These are phyloP conservation scores for Casuarina cunninghamiana DNA, from an alignment of 306 rosid genomes.

Conservation along the genomic window DNA sequence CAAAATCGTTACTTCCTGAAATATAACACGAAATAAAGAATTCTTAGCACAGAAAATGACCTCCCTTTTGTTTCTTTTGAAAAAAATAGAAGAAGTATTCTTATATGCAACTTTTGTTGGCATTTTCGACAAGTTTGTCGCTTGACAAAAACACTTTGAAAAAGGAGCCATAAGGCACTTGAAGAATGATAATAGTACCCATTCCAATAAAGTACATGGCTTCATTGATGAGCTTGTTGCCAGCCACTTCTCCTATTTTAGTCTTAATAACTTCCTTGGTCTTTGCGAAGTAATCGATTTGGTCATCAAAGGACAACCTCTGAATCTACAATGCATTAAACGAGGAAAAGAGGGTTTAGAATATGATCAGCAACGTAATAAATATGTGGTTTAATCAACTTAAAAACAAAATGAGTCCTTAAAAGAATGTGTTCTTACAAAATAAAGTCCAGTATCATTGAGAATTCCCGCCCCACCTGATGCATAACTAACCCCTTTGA, in stretches of 20 bases:
- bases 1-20: conserved; percentile 87
- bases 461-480: conserved; percentile 96
- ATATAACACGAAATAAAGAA: background rate
- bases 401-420: background rate
- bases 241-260: conserved; percentile 51
- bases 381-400: background rate
- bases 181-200: conserved; percentile 34
- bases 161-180: background rate
- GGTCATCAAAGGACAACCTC: conserved; percentile 78
- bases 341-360: background rate
- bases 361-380: background rate
- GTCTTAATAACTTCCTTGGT: conserved; percentile 47
- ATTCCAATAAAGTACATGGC: conserved; percentile 81
- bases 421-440: conserved; percentile 46
- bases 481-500: conserved; percentile 77
- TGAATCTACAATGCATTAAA: conserved; percentile 48
- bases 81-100: no score
- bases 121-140: no score
- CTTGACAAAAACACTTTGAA: background rate
- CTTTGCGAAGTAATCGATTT: conserved; percentile 52
- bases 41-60: background rate
- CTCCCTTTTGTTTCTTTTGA: no score
- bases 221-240: conserved; percentile 54
- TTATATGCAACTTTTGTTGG: no score
- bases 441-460: conserved; percentile 79